Conservation (phyloP, 805 yeast species). For the Yarrowia bubula region DNA sequence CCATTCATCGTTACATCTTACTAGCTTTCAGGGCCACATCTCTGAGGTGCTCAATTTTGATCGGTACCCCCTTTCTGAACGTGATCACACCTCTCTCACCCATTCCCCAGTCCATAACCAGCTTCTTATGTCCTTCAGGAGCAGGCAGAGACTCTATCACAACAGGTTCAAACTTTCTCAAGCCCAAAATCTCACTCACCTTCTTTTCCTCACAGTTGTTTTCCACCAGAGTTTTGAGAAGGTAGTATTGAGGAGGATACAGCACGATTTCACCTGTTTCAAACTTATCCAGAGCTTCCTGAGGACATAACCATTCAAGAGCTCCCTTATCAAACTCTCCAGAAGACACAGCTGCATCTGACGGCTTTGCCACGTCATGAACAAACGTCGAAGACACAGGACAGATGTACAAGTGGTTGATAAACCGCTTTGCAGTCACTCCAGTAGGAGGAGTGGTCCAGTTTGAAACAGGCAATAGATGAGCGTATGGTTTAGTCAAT, state of each 20-base stretch:
- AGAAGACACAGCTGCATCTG: slow-evolving; percentile 15
- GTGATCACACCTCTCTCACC: slow-evolving; percentile 33
- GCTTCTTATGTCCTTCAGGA: slow-evolving; percentile 12
- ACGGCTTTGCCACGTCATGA: neutral
- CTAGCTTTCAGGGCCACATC: neutral
- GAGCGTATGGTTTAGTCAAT: neutral
- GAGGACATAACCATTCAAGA: slow-evolving; percentile 37
- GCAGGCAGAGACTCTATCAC: slow-evolving; percentile 29
- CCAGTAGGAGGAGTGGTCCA: slow-evolving; percentile 38
- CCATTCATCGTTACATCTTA: neutral
- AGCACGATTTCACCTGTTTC: slow-evolving; percentile 31
- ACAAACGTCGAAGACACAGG: slow-evolving; percentile 29
- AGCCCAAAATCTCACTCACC: slow-evolving; percentile 23
- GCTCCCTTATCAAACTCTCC: slow-evolving; percentile 24
- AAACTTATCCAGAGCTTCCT: slow-evolving; percentile 32
- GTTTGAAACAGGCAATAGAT: slow-evolving; percentile 30
- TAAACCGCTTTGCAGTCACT: slow-evolving; percentile 33
- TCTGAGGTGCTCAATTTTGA: slow-evolving; percentile 8
- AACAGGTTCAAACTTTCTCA: slow-evolving; percentile 33
- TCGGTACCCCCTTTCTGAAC: slow-evolving; percentile 8
- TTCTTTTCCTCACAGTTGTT: slow-evolving; percentile 26
- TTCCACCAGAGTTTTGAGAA: slow-evolving; percentile 30
- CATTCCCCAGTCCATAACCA: slow-evolving; percentile 35
- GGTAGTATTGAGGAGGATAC: slow-evolving; percentile 39
- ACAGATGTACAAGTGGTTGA: slow-evolving; percentile 37